phyloP scores from a whole-genome alignment of 2,329 filamentous ascomycete genomes.

The Apiospora sp. region DNA sequence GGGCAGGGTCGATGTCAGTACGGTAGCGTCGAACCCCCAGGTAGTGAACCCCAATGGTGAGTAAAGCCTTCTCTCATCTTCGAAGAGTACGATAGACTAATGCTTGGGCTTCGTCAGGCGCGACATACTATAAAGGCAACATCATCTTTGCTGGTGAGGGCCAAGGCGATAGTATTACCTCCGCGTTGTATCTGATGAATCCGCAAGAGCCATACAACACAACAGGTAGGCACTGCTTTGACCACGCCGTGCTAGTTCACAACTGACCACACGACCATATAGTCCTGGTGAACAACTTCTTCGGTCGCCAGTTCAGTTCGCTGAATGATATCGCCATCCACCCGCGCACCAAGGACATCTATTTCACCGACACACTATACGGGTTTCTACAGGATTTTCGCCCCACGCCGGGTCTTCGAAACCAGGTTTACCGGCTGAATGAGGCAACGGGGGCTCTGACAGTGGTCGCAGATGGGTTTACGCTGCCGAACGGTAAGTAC shows the following conservation, averaged over 20 bases:
- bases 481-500: constrained; percentile 57
- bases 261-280: constrained; percentile 4
- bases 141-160: constrained; percentile 60
- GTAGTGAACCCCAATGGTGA: constrained; percentile 61
- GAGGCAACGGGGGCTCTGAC: constrained; percentile 57
- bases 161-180: constrained; percentile 51
- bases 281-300: constrained; percentile 66
- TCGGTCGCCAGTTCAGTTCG: constrained; percentile 66
- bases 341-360: constrained; percentile 63
- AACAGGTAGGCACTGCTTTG: constrained; percentile 43
- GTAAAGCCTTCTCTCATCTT: constrained; percentile 1
- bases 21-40: constrained; percentile 51
- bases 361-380: constrained; percentile 70
- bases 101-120: constrained; percentile 46
- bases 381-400: constrained; percentile 66
- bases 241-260: constrained; percentile 16
- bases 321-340: constrained; percentile 65
- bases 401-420: constrained; percentile 58
- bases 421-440: constrained; percentile 67
- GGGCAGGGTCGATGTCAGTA: constrained; percentile 50
- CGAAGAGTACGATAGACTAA: no score
- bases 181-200: constrained; percentile 53
- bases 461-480: constrained; percentile 65
- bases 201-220: constrained; percentile 58
- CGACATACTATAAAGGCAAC: constrained; percentile 57